These are phyloP conservation scores for Heliamphora exappendiculata DNA, from an alignment of 148 eudicot species.

Conservation along the genomic window DNA sequence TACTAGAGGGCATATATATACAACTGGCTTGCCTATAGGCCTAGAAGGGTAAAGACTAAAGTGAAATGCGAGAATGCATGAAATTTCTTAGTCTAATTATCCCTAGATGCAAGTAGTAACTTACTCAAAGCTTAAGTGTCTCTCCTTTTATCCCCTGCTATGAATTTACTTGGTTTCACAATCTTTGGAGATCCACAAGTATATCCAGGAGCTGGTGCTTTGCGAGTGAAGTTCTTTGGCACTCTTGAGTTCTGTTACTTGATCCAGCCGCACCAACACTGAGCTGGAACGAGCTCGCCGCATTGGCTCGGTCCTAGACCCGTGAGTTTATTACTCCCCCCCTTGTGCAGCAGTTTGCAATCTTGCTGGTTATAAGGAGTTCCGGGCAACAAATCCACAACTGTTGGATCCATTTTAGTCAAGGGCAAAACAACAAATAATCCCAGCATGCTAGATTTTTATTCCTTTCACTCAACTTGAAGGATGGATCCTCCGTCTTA, in stretches of 20 bases:
- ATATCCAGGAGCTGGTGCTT: constrained; percentile 60
- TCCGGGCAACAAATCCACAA: constrained; percentile 60
- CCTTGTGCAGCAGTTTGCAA: constrained; percentile 61
- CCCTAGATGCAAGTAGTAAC: constrained; percentile 15
- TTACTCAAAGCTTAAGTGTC: constrained; percentile 71
- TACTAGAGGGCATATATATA: no score
- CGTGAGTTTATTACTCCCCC: constrained; percentile 61
- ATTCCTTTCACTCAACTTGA: no score
- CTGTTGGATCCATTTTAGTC: constrained; percentile 44
- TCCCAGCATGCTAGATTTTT: no score
- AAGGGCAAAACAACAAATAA: no score
- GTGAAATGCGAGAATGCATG: neutral
- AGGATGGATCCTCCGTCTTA: constrained; percentile 53
- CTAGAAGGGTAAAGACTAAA: neutral
- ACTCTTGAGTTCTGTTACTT: constrained; percentile 38
- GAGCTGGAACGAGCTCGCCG: constrained; percentile 56
- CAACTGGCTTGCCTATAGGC: neutral
- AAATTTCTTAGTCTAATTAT: neutral
- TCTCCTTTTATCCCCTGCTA: constrained; percentile 46
- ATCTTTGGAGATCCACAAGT: constrained; percentile 57
- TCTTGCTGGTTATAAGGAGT: constrained; percentile 68
- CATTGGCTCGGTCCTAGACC: constrained; percentile 52
- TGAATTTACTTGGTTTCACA: constrained; percentile 37
- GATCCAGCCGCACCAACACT: constrained; percentile 64
- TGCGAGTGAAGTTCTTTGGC: constrained; percentile 59